phyloP scores from a whole-genome alignment of 164 flowering plant genomes.

The Litsea cubeba region DNA sequence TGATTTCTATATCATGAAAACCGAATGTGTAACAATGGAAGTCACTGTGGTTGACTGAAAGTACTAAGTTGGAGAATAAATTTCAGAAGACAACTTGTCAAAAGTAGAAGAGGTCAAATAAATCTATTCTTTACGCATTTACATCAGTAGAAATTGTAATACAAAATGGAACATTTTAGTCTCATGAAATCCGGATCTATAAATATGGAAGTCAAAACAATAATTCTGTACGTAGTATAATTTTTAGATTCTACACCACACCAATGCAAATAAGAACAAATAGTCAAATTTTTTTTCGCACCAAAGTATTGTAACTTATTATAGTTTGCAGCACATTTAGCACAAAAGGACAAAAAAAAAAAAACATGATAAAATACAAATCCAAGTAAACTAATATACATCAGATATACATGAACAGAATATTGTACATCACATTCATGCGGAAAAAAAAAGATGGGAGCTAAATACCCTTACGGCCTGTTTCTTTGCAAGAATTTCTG shows the following conservation, averaged over 20 bases:
- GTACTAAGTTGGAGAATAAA: no score
- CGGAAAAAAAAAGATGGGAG: background rate
- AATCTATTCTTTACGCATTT: background rate
- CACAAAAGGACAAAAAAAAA: no score
- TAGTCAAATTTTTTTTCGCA: background rate
- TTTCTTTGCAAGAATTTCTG: no score
- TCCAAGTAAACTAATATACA: background rate
- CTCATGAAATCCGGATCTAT: background rate
- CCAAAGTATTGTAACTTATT: background rate
- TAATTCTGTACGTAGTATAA: no score
- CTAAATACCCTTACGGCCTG: no score
- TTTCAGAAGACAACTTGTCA: background rate
- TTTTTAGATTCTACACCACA: background rate
- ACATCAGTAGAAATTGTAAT: background rate
- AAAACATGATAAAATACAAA: background rate
- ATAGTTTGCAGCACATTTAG: background rate
- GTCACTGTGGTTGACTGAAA: no score
- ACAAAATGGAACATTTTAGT: background rate
- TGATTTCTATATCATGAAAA: background rate
- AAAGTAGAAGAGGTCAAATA: background rate
- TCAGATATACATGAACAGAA: background rate
- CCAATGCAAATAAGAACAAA: background rate
- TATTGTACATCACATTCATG: background rate
- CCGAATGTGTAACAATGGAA: no score
- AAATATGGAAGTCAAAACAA: background rate